A percentile compares a stretch with the other conserved stretches of the same genome.
Conservation (phyloP, 257 asterid genomes). For the Ocimum tenuiflorum region DNA sequence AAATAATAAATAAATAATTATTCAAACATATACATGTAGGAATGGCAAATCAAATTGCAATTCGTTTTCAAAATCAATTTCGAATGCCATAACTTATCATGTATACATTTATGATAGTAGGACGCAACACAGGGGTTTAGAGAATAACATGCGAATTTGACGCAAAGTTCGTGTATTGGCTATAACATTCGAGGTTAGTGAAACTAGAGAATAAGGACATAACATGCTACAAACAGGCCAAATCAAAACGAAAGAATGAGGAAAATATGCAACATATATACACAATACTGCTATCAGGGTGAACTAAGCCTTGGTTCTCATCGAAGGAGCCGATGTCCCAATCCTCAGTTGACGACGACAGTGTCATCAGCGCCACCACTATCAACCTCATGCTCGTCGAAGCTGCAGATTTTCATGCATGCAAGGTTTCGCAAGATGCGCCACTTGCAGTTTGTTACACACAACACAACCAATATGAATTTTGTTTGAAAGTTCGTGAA, state of each 20-base stretch:
- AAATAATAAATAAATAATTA: too few species aligned
- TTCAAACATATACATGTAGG: too few species aligned
- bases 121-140: too few species aligned
- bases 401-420: slow-evolving; percentile 70
- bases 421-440: slow-evolving; percentile 75
- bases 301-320: slow-evolving; percentile 60
- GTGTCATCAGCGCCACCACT: slow-evolving; percentile 84
- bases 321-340: slow-evolving; percentile 78
- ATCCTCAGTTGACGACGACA: slow-evolving; percentile 72
- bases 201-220: background rate
- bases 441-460: too few species aligned
- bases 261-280: background rate
- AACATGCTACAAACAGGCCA: background rate
- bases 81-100: too few species aligned
- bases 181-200: background rate
- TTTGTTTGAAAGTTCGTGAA: too few species aligned
- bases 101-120: too few species aligned
- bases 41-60: too few species aligned
- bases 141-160: too few species aligned
- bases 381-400: slow-evolving; percentile 84
- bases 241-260: background rate
- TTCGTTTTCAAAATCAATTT: too few species aligned
- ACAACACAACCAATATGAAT: too few species aligned
- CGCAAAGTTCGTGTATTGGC: too few species aligned
- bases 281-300: slow-evolving; percentile 37